A percentile compares a stretch with the other conserved stretches of the same genome.
Evolutionary conservation across 2,329 filamentous ascomycete genomes (phyloP).

Genomic region (Botrytis sinoallii): DNA sequence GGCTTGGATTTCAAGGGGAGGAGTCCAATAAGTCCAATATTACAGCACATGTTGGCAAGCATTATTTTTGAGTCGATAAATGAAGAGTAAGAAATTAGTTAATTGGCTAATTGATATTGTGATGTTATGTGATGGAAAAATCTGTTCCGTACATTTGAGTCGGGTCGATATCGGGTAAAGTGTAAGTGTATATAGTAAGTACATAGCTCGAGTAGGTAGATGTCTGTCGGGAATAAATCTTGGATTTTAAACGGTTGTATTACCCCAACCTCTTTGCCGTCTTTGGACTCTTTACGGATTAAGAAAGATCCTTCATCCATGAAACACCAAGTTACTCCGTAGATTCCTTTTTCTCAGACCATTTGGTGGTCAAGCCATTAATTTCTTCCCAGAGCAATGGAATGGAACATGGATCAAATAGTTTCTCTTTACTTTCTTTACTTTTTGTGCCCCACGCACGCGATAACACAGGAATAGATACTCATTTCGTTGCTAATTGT

Average conservation of each 20-base stretch:
- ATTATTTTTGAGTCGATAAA: not conserved
- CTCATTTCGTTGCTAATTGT: not conserved
- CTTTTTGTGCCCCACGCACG: not conserved
- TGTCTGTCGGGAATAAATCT: not conserved
- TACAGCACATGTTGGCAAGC: not conserved
- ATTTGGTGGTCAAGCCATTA: not conserved
- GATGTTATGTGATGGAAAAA: conserved; percentile 8
- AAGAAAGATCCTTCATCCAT: not conserved
- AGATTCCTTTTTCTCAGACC: not conserved
- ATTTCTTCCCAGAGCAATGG: not conserved
- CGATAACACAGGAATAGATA: not conserved
- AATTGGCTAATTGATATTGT: not conserved
- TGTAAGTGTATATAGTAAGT: not conserved
- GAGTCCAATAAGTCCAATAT: not conserved
- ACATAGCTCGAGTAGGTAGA: no score
- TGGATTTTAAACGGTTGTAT: not conserved
- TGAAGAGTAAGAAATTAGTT: not conserved
- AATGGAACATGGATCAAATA: not conserved
- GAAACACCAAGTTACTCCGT: not conserved
- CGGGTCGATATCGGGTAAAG: not conserved
- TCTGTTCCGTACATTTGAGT: not conserved
- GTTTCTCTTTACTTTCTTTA: not conserved
- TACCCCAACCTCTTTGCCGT: conserved; percentile 8
- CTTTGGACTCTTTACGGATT: not conserved
- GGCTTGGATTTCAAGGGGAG: not conserved